phyloP scores from a whole-genome alignment of 2,329 filamentous ascomycete genomes.

The Fusarium fujikuroi region DNA sequence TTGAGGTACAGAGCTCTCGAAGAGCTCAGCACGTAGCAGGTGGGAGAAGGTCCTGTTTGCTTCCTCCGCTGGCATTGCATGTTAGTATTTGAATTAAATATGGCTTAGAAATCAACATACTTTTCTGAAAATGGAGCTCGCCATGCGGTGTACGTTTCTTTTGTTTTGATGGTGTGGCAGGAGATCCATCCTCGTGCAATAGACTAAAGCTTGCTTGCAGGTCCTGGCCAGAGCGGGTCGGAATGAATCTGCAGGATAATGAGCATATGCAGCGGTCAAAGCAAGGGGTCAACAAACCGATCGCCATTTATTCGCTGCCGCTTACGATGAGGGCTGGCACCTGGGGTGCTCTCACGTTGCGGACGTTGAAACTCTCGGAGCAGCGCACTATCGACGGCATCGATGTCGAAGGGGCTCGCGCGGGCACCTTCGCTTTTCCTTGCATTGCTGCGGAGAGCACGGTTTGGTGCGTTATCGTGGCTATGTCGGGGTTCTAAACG shows the following conservation, averaged over 20 bases:
- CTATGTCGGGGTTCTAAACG: slow-evolving; percentile 56
- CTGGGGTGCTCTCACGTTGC: slow-evolving; percentile 63
- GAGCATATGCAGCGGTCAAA: slow-evolving; percentile 26
- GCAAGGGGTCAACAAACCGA: slow-evolving; percentile 57
- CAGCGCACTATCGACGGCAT: slow-evolving; percentile 62
- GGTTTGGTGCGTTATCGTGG: slow-evolving; percentile 48
- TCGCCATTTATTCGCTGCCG: slow-evolving; percentile 70
- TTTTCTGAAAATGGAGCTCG: slow-evolving; percentile 93
- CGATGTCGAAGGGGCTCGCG: slow-evolving; percentile 57
- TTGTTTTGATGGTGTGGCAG: slow-evolving; percentile 86
- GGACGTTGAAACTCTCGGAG: slow-evolving; percentile 63
- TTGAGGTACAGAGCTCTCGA: slow-evolving; percentile 90
- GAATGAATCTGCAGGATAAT: slow-evolving; percentile 79
- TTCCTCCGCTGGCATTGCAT: slow-evolving; percentile 74
- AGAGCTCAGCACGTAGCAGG: slow-evolving; percentile 88
- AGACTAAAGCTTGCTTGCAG: slow-evolving; percentile 92
- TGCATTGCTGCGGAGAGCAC: slow-evolving; percentile 50
- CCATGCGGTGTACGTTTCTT: slow-evolving; percentile 88
- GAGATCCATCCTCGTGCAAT: slow-evolving; percentile 91
- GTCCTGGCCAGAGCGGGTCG: slow-evolving; percentile 91
- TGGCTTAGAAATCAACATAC: slow-evolving; percentile 60
- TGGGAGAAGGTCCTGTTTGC: slow-evolving; percentile 93
- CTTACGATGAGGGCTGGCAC: slow-evolving; percentile 67
- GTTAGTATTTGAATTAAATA: slow-evolving; percentile 13
- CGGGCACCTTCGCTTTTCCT: slow-evolving; percentile 52